Evolutionary conservation across 2,329 filamentous ascomycete genomes (phyloP).

Genomic region (Rhynchosporium agropyri): DNA sequence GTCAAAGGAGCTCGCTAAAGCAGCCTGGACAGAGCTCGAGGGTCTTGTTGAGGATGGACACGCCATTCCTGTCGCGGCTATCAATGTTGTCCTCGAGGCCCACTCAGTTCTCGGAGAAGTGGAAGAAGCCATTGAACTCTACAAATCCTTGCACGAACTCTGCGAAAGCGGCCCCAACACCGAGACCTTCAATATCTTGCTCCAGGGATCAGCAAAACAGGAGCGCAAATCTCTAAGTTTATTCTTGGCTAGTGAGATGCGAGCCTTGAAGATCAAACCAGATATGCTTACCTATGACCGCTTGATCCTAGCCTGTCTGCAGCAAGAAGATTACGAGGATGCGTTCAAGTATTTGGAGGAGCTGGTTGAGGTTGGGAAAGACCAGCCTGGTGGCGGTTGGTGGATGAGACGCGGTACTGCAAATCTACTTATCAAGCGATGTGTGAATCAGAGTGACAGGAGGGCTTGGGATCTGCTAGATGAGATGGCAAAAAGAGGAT

Average conservation of each 20-base stretch:
- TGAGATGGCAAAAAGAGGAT: conserved; percentile 34
- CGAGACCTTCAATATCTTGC: conserved; percentile 63
- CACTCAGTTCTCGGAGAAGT: conserved; percentile 45
- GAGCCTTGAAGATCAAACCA: conserved; percentile 55
- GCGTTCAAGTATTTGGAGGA: conserved; percentile 54
- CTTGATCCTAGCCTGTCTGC: conserved; percentile 59
- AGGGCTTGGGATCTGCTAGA: conserved; percentile 35
- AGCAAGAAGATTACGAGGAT: conserved; percentile 47
- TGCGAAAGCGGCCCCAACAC: conserved; percentile 50
- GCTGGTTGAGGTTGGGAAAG: conserved; percentile 48
- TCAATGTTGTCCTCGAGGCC: conserved; percentile 49
- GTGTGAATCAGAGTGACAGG: conserved; percentile 30
- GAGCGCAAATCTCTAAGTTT: conserved; percentile 57
- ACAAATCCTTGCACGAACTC: conserved; percentile 61
- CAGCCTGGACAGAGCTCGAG: conserved; percentile 60
- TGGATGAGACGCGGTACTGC: conserved; percentile 41
- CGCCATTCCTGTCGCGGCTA: conserved; percentile 53
- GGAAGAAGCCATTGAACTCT: conserved; percentile 57
- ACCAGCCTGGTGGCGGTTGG: conserved; percentile 37
- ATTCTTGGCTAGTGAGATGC: conserved; percentile 65
- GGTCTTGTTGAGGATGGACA: conserved; percentile 53
- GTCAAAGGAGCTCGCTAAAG: conserved; percentile 47
- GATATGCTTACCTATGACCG: conserved; percentile 63
- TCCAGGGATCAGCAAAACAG: conserved; percentile 46
- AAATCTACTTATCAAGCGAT: conserved; percentile 29